These are phyloP conservation scores for Hypholoma fasciculare DNA, from an alignment of 768 basidiomycete species.

Conservation along the genomic window DNA sequence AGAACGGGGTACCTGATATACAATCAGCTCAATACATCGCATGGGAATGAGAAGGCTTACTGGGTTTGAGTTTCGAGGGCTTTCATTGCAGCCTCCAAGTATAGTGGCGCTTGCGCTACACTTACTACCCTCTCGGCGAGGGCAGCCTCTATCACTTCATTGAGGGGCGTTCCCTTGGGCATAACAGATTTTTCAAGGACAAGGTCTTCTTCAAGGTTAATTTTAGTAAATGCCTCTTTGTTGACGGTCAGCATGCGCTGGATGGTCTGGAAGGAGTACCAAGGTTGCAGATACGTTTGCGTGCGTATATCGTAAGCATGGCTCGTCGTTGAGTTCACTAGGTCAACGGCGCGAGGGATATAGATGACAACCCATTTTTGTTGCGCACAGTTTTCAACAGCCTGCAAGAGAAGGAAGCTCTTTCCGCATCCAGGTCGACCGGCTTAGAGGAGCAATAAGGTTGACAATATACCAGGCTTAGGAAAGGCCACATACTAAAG, in stretches of 20 bases:
- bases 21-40: background rate
- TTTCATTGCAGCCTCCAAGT: slow-evolving; percentile 58
- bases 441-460: slow-evolving; percentile 37
- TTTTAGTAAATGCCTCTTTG: slow-evolving; percentile 34
- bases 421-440: slow-evolving; percentile 82
- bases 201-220: slow-evolving; percentile 43
- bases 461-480: slow-evolving; percentile 1
- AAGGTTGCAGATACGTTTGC: slow-evolving; percentile 74
- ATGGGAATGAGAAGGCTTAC: slow-evolving; percentile 38
- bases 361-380: slow-evolving; percentile 84
- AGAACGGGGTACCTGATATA: slow-evolving; percentile 68
- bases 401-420: slow-evolving; percentile 75
- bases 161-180: slow-evolving; percentile 47
- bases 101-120: slow-evolving; percentile 42
- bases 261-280: slow-evolving; percentile 62
- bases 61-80: slow-evolving; percentile 64
- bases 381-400: slow-evolving; percentile 63
- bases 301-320: slow-evolving; percentile 77
- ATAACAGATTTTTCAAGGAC: slow-evolving; percentile 49
- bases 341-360: slow-evolving; percentile 61
- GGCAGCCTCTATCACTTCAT: slow-evolving; percentile 59
- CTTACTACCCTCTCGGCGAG: slow-evolving; percentile 45
- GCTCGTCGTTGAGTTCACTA: slow-evolving; percentile 75
- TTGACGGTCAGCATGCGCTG: slow-evolving; percentile 66
- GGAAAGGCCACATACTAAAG: slow-evolving; percentile 51